Evolutionary conservation across 345 rosid genomes (phyloP).

Genomic region (Aquilaria sinensis): DNA sequence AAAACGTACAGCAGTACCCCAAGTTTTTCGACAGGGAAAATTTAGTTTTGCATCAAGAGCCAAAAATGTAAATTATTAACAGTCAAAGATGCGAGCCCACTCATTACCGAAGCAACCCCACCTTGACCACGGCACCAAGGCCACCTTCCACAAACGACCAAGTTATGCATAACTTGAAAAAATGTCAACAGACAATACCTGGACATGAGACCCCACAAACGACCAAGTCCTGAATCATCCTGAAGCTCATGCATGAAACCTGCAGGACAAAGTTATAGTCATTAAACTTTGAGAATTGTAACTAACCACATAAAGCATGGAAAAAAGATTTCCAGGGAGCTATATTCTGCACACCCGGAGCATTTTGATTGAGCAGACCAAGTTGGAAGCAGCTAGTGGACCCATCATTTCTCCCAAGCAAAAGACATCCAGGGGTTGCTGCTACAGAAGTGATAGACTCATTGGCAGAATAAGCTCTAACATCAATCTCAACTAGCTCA

Average conservation of each 20-base stretch:
- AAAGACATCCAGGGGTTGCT: conserved; percentile 51
- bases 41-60: too few species aligned
- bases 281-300: neutral
- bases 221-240: conserved; percentile 63
- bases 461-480: conserved; percentile 27
- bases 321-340: conserved; percentile 5
- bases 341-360: conserved; percentile 44
- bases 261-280: conserved; percentile 14
- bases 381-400: conserved; percentile 56
- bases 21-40: too few species aligned
- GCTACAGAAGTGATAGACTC: conserved; percentile 44
- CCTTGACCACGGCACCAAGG: too few species aligned
- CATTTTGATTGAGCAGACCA: conserved; percentile 30
- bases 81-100: too few species aligned
- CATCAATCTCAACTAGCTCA: conserved; percentile 42
- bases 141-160: too few species aligned
- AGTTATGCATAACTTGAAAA: neutral
- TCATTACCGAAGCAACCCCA: too few species aligned
- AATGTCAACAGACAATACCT: conserved; percentile 34
- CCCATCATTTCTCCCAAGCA: conserved; percentile 66
- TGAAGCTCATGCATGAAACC: conserved; percentile 66
- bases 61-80: too few species aligned
- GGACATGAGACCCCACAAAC: conserved; percentile 82
- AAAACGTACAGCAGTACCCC: too few species aligned
- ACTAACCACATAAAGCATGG: neutral